phyloP scores from a whole-genome alignment of 2,329 filamentous ascomycete genomes.

The Colletotrichum incanum region DNA sequence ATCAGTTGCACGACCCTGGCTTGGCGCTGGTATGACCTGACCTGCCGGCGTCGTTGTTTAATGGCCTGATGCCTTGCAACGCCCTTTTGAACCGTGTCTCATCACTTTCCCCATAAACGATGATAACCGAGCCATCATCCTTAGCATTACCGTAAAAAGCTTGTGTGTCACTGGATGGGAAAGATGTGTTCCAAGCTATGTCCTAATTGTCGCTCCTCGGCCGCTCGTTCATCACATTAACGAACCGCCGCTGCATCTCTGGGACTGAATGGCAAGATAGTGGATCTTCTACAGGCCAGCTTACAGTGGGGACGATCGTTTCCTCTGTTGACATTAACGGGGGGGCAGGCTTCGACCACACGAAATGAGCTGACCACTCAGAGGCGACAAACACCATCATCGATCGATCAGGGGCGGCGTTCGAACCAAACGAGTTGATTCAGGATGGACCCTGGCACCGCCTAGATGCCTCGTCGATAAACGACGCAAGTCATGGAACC shows the following conservation, averaged over 20 bases:
- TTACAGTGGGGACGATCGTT: slow-evolving; percentile 3
- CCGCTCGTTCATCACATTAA: not conserved
- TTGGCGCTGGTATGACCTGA: slow-evolving; percentile 30
- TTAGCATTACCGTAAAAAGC: not conserved
- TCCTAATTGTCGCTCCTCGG: not conserved
- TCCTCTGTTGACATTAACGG: slow-evolving; percentile 19
- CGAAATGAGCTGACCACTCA: slow-evolving; percentile 31
- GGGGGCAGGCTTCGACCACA: slow-evolving; percentile 11
- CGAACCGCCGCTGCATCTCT: not conserved
- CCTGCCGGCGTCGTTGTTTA: slow-evolving; percentile 6
- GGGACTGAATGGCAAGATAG: slow-evolving; percentile 9
- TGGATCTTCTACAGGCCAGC: slow-evolving; percentile 16
- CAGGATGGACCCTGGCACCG: slow-evolving; percentile 19
- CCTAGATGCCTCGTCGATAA: not conserved
- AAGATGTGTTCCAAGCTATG: not conserved
- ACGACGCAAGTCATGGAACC: slow-evolving; percentile 7
- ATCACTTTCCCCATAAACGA: slow-evolving; percentile 12
- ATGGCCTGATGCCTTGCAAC: slow-evolving; percentile 28
- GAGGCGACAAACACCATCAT: not conserved
- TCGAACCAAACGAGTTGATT: slow-evolving; percentile 14
- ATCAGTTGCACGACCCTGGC: slow-evolving; percentile 12
- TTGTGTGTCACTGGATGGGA: not conserved
- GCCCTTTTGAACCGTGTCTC: slow-evolving; percentile 7
- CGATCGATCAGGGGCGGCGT: slow-evolving; percentile 32
- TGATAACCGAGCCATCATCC: not conserved